Conservation (phyloP, 75 land plant genomes). For the Selaginella tamariscina region DNA sequence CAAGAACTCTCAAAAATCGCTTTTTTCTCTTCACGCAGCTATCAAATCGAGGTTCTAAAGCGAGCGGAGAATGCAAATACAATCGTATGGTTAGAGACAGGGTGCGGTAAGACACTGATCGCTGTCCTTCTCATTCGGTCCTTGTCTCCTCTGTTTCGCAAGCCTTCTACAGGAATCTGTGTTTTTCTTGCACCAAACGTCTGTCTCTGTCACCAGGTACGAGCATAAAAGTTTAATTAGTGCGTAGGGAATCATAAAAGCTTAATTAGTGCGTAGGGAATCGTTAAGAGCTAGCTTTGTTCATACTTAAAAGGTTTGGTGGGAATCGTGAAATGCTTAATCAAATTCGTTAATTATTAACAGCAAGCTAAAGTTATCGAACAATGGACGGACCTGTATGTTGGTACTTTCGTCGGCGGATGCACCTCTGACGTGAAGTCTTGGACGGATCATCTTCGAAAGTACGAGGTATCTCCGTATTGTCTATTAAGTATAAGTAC, state of each 20-base stretch:
- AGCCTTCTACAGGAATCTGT: slow-evolving; percentile 18
- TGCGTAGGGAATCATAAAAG: no score
- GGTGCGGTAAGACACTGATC: slow-evolving; percentile 80
- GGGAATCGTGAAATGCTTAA: not conserved
- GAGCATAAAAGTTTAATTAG: no score
- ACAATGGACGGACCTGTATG: slow-evolving; percentile 39
- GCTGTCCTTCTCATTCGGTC: slow-evolving; percentile 66
- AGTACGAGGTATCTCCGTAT: not conserved
- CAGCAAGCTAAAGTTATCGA: slow-evolving; percentile 69
- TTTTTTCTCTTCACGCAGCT: slow-evolving; percentile 27
- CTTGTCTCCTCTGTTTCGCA: slow-evolving; percentile 23
- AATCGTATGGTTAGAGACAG: slow-evolving; percentile 74
- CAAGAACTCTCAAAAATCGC: no score
- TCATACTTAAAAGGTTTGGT: no score
- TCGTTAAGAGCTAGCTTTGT: no score
- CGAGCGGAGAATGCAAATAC: slow-evolving; percentile 57
- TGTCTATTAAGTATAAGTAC: not conserved
- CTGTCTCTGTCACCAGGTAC: slow-evolving; percentile 61
- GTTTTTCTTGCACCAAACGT: slow-evolving; percentile 88
- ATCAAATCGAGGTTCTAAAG: slow-evolving; percentile 42
- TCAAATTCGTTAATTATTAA: not conserved
- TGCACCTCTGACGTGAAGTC: not conserved
- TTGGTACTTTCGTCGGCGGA: slow-evolving; percentile 16
- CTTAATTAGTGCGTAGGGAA: no score
- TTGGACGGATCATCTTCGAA: not conserved